Evolutionary conservation across 2,329 filamentous ascomycete species (phyloP).

Genomic region (Diaporthe sp.): DNA sequence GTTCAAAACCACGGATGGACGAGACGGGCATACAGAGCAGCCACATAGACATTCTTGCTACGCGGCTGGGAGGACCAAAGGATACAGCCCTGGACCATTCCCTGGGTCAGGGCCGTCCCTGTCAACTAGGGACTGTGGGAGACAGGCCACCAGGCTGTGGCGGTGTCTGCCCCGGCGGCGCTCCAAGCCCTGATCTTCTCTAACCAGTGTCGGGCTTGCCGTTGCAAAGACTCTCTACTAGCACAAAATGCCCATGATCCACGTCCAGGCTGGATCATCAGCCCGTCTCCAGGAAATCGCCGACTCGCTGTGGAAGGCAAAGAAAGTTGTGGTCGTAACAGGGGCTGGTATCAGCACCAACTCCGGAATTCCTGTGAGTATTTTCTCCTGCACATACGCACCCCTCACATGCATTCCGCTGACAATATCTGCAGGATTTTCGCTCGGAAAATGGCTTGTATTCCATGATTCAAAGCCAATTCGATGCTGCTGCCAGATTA

Average conservation of each 20-base stretch:
- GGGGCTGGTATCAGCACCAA: conserved; percentile 83
- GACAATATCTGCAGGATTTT: conserved; percentile 68
- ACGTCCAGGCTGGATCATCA: conserved; percentile 65
- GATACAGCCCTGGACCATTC: conserved; percentile 19
- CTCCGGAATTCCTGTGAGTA: conserved; percentile 78
- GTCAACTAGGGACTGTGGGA: not conserved
- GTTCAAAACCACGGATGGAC: conserved; percentile 33
- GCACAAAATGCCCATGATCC: conserved; percentile 69
- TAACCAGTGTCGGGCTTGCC: not conserved
- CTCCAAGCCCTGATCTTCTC: not conserved
- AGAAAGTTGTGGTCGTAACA: conserved; percentile 79
- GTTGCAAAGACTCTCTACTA: not conserved
- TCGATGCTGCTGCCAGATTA: conserved; percentile 65
- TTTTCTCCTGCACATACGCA: not conserved
- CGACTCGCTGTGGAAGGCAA: conserved; percentile 73
- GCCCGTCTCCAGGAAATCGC: conserved; percentile 75
- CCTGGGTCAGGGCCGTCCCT: conserved; percentile 20
- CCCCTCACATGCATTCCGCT: conserved; percentile 39
- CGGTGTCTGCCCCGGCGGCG: not conserved
- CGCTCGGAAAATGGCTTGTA: conserved; percentile 81
- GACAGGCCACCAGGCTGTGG: not conserved
- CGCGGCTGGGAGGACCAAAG: not conserved
- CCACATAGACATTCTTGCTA: not conserved
- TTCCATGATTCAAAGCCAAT: conserved; percentile 78
- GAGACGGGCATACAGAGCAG: conserved; percentile 7